Evolutionary conservation across 768 basidiomycete genomes (phyloP).

Genomic region (Boletus rufocinnamomeus): DNA sequence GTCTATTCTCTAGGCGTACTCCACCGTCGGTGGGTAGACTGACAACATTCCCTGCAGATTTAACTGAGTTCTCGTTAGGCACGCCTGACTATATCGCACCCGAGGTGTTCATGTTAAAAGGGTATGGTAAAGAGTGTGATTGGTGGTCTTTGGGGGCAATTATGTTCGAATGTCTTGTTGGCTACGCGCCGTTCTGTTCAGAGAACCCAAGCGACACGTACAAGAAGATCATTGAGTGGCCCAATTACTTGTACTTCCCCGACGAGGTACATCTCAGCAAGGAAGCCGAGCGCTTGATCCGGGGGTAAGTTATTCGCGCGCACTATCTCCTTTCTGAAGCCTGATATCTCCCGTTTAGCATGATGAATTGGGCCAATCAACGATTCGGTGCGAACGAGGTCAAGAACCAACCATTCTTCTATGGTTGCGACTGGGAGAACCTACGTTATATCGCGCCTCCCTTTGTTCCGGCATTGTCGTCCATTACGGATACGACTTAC

Average conservation of each 20-base stretch:
- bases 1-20: constrained; percentile 72
- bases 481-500: constrained; percentile 92
- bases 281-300: constrained; percentile 89
- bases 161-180: constrained; percentile 98
- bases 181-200: constrained; percentile 97
- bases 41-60: background rate
- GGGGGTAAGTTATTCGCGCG: constrained; percentile 52
- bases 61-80: constrained; percentile 22
- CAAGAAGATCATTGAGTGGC: constrained; percentile 98
- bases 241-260: constrained; percentile 86
- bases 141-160: constrained; percentile 99
- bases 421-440: constrained; percentile 91
- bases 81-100: constrained; percentile 78
- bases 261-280: constrained; percentile 93
- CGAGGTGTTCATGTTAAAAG: constrained; percentile 95
- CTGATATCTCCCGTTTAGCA: constrained; percentile 40
- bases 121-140: constrained; percentile 98
- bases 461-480: constrained; percentile 90
- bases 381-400: constrained; percentile 82
- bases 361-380: constrained; percentile 82
- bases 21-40: constrained; percentile 61
- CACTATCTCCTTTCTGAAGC: constrained; percentile 3
- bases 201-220: constrained; percentile 98
- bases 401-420: constrained; percentile 93
- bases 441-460: constrained; percentile 94